These are phyloP conservation scores for Skeletonema grethae DNA, from an alignment of 108 stramenopile species.

Conservation along the genomic window DNA sequence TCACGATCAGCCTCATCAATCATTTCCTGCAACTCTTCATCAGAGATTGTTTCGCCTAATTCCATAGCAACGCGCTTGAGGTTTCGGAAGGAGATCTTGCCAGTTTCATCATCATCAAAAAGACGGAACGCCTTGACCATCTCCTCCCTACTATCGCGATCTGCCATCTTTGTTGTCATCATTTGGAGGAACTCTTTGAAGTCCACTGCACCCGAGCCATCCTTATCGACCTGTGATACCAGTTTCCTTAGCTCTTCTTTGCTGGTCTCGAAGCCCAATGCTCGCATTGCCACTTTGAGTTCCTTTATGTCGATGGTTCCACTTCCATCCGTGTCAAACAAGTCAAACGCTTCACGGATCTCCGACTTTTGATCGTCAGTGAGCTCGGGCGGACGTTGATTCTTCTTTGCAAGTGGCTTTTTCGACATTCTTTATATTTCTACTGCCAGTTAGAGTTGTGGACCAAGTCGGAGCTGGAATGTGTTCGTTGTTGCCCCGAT, in stretches of 20 bases:
- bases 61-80: constrained; percentile 91
- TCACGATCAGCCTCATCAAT: constrained; percentile 85
- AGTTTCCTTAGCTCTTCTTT: constrained; percentile 92
- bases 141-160: constrained; percentile 80
- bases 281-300: constrained; percentile 91
- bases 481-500: no score
- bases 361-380: constrained; percentile 85
- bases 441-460: no score
- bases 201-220: constrained; percentile 85
- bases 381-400: constrained; percentile 50
- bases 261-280: constrained; percentile 88
- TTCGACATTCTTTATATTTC: constrained; percentile 1
- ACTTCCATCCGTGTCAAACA: constrained; percentile 86
- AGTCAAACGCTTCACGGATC: constrained; percentile 77
- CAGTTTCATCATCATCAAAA: constrained; percentile 91
- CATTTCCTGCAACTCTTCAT: constrained; percentile 92
- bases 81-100: constrained; percentile 87
- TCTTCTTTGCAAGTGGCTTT: constrained; percentile 32
- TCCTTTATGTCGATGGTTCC: constrained; percentile 89
- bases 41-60: constrained; percentile 88
- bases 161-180: constrained; percentile 72
- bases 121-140: constrained; percentile 87
- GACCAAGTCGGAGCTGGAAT: no score
- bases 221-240: constrained; percentile 83
- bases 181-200: constrained; percentile 87